phyloP scores from a whole-genome alignment of 495 filamentous ascomycete genomes.

The Neurospora sp. region DNA sequence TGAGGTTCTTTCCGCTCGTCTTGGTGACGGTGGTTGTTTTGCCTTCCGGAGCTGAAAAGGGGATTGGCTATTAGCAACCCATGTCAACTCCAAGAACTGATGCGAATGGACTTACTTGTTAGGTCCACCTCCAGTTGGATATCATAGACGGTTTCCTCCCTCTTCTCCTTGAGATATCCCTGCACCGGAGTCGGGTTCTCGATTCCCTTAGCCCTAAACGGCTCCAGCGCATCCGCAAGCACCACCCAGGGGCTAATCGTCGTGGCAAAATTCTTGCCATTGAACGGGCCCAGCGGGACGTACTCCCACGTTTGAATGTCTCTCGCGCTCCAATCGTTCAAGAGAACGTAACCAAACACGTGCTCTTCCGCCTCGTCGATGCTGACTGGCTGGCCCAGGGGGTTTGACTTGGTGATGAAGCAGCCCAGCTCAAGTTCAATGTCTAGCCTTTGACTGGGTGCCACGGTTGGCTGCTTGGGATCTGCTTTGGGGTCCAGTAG shows the following conservation, averaged over 20 bases:
- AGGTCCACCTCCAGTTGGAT: slow-evolving; percentile 68
- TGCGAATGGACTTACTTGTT: slow-evolving; percentile 39
- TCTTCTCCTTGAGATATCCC: slow-evolving; percentile 59
- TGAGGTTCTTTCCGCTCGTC: slow-evolving; percentile 59
- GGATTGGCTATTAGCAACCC: slow-evolving; percentile 5
- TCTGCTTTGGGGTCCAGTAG: slow-evolving; percentile 52
- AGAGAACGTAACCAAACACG: slow-evolving; percentile 78
- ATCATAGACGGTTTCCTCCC: slow-evolving; percentile 55
- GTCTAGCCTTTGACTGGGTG: slow-evolving; percentile 59
- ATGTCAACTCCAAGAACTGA: neutral
- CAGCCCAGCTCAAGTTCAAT: slow-evolving; percentile 83
- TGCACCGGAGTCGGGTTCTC: slow-evolving; percentile 55
- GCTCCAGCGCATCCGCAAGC: slow-evolving; percentile 70
- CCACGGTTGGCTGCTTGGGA: slow-evolving; percentile 48
- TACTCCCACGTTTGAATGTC: slow-evolving; percentile 93
- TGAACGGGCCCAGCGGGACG: slow-evolving; percentile 77
- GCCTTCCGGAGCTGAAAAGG: slow-evolving; percentile 43
- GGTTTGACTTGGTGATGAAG: slow-evolving; percentile 61
- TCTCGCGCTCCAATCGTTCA: slow-evolving; percentile 93
- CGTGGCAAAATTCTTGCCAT: slow-evolving; percentile 88
- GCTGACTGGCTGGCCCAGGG: slow-evolving; percentile 51
- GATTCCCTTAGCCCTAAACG: slow-evolving; percentile 44
- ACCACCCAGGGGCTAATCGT: slow-evolving; percentile 87
- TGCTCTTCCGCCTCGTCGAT: slow-evolving; percentile 58
- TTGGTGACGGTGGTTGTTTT: slow-evolving; percentile 53